These are phyloP conservation scores for Epichloe brachyelytri DNA, from an alignment of 2,329 filamentous ascomycete genomes.

Conservation along the genomic window DNA sequence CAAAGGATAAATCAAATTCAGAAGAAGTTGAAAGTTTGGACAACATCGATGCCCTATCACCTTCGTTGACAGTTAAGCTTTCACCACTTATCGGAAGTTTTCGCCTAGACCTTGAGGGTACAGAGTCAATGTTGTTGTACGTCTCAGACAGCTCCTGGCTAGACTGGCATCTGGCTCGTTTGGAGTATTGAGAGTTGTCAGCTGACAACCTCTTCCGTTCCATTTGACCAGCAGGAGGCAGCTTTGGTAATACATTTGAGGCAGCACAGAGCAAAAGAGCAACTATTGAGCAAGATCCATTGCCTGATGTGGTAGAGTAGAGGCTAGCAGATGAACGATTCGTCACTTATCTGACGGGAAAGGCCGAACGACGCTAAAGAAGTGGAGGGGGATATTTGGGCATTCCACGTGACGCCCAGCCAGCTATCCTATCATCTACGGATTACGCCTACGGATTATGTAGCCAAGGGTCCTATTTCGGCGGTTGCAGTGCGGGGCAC, in stretches of 20 bases:
- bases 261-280: neutral
- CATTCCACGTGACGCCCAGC: neutral
- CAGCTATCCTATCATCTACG: too few relatives aligned
- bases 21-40: neutral
- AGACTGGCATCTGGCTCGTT: conserved; percentile 2
- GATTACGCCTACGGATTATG: neutral
- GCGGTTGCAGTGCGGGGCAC: neutral
- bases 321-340: neutral
- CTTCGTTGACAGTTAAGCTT: neutral
- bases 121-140: conserved; percentile 1
- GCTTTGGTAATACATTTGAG: neutral
- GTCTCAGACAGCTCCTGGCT: conserved; percentile 6
- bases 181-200: neutral
- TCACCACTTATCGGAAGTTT: neutral
- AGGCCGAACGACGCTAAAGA: neutral
- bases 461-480: neutral
- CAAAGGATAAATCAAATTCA: neutral
- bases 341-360: neutral
- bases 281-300: neutral
- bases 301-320: neutral
- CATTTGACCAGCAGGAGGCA: neutral
- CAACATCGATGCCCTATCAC: neutral
- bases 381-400: neutral
- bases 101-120: neutral
- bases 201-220: conserved; percentile 5